Percentiles rank a stretch among this genome's conserved stretches.
These are phyloP conservation scores for Malbranchea zuffiana DNA, from an alignment of 2,329 filamentous ascomycete genomes.

Conservation along the genomic window DNA sequence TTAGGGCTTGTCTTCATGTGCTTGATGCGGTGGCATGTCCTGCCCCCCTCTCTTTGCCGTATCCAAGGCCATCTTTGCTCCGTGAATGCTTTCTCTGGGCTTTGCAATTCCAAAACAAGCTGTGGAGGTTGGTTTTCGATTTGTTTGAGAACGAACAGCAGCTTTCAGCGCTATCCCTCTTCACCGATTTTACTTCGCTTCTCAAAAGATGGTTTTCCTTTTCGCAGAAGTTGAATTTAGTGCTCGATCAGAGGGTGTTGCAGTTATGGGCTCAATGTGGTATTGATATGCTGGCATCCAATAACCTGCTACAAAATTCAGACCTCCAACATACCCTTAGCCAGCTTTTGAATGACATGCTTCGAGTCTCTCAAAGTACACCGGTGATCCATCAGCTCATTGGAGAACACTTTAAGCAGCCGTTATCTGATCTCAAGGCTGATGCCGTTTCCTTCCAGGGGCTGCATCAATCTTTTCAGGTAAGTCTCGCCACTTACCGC, in stretches of 20 bases:
- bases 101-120: conserved; percentile 25
- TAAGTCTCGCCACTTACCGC: conserved; percentile 14
- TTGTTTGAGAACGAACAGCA: conserved; percentile 20
- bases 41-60: conserved; percentile 10
- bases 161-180: conserved; percentile 13
- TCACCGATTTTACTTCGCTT: conserved; percentile 21
- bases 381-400: conserved; percentile 17
- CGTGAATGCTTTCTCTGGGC: conserved; percentile 27
- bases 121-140: conserved; percentile 23
- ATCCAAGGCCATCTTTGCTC: conserved; percentile 17
- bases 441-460: conserved; percentile 14
- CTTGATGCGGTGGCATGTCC: conserved; percentile 23
- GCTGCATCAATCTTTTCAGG: conserved; percentile 25
- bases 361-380: conserved; percentile 16
- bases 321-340: conserved; percentile 24
- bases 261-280: conserved; percentile 24
- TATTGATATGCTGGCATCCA: conserved; percentile 21
- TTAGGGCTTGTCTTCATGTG: conserved; percentile 21
- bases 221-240: conserved; percentile 15
- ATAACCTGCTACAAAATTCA: conserved; percentile 17
- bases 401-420: conserved; percentile 21
- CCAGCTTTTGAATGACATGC: conserved; percentile 22
- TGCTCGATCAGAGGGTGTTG: conserved; percentile 21
- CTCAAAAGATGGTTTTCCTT: conserved; percentile 18
- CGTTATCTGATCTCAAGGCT: conserved; percentile 19